phyloP scores from a whole-genome alignment of 495 filamentous ascomycete genomes.

The Daldinia grandis region DNA sequence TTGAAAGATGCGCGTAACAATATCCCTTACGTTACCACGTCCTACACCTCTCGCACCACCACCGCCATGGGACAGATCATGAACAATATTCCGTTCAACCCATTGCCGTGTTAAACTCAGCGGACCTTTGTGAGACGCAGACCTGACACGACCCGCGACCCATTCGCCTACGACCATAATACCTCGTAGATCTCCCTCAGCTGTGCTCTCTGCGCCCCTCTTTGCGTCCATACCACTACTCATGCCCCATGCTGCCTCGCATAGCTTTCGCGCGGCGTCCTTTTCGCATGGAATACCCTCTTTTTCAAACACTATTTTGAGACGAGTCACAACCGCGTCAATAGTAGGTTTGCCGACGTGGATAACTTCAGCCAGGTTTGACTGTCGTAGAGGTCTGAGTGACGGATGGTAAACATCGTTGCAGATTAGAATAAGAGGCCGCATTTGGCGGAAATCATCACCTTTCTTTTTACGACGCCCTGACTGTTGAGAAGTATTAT shows the following conservation, averaged over 20 bases:
- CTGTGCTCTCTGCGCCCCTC: conserved; percentile 67
- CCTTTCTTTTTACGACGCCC: conserved; percentile 68
- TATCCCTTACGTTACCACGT: conserved; percentile 80
- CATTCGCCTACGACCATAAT: conserved; percentile 95
- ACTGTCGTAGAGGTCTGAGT: conserved; percentile 81
- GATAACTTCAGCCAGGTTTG: conserved; percentile 86
- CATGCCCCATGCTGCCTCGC: conserved; percentile 93
- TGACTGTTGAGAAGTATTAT: conserved; percentile 43
- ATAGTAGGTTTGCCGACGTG: conserved; percentile 88
- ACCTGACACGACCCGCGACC: conserved; percentile 82
- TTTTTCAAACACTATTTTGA: conserved; percentile 82
- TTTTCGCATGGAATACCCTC: conserved; percentile 87
- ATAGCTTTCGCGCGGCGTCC: conserved; percentile 87
- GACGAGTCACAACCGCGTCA: conserved; percentile 81
- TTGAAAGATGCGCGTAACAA: conserved; percentile 84
- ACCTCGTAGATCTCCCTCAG: conserved; percentile 90
- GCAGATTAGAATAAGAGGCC: conserved; percentile 92
- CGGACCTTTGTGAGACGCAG: conserved; percentile 50
- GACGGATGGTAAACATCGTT: conserved; percentile 97
- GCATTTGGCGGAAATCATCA: conserved; percentile 83
- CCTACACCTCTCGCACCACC: conserved; percentile 79
- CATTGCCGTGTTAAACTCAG: conserved; percentile 75
- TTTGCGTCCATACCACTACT: conserved; percentile 63
- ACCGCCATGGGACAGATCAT: conserved; percentile 74
- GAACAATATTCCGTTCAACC: conserved; percentile 81